A percentile compares a stretch with the other conserved stretches of the same genome.
Conservation (phyloP, 2,329 filamentous ascomycete genomes). For the Metarhizium rileyi region DNA sequence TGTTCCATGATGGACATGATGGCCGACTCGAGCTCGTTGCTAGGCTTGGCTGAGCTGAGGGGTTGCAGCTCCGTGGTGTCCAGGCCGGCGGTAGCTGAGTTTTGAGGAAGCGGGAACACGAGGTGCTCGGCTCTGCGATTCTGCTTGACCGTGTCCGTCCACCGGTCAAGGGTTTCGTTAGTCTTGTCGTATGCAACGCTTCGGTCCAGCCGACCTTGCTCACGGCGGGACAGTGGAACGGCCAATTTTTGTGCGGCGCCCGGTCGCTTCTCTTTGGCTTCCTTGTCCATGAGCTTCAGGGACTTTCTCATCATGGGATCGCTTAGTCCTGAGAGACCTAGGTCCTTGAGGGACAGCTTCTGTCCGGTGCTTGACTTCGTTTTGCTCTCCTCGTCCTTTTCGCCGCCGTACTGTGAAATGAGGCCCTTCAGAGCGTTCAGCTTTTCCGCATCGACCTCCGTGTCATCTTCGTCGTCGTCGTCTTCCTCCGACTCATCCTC, state of each 20-base stretch:
- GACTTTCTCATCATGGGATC: slow-evolving; percentile 71
- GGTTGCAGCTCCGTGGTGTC: slow-evolving; percentile 56
- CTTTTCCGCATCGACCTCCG: slow-evolving; percentile 41
- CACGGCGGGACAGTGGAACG: slow-evolving; percentile 72
- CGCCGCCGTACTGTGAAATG: slow-evolving; percentile 58
- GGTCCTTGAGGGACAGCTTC: slow-evolving; percentile 66
- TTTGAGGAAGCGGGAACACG: slow-evolving; percentile 73
- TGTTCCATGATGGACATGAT: slow-evolving; percentile 86
- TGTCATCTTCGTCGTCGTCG: slow-evolving; percentile 20
- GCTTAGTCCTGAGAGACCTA: slow-evolving; percentile 59
- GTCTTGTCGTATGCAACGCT: slow-evolving; percentile 79
- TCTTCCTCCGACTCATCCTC: slow-evolving; percentile 34
- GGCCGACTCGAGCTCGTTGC: slow-evolving; percentile 73
- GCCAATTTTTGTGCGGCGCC: slow-evolving; percentile 58
- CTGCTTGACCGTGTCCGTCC: slow-evolving; percentile 91
- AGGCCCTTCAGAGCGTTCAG: slow-evolving; percentile 58
- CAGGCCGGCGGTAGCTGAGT: slow-evolving; percentile 50
- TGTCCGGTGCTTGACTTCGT: slow-evolving; percentile 39
- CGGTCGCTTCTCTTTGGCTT: slow-evolving; percentile 39
- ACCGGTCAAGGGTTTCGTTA: slow-evolving; percentile 80
- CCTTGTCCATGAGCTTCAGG: slow-evolving; percentile 62
- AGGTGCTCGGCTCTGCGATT: slow-evolving; percentile 89
- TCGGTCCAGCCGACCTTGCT: slow-evolving; percentile 79
- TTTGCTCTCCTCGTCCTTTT: slow-evolving; percentile 43
- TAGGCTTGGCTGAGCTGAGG: slow-evolving; percentile 50